Evolutionary conservation across 192 early-diverging fungal genomes (phyloP).

Genomic region (Mortierella hygrophila): DNA sequence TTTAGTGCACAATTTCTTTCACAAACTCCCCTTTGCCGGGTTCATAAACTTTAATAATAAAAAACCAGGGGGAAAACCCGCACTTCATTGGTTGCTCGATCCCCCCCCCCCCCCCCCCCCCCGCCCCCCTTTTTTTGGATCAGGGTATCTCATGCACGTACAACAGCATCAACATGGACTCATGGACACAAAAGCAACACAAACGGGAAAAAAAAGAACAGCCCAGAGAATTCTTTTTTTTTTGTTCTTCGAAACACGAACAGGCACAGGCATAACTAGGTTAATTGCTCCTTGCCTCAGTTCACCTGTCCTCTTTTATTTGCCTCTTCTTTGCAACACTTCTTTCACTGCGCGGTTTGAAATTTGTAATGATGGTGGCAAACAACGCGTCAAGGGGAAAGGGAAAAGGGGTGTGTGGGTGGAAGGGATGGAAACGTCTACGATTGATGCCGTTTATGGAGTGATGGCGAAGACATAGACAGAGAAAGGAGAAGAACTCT

Average conservation of each 20-base stretch:
- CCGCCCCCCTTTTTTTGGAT: neutral
- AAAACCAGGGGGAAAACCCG: too few species aligned
- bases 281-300: neutral
- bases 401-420: neutral
- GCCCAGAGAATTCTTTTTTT: neutral
- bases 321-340: neutral
- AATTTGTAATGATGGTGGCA: neutral
- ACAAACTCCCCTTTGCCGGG: too few species aligned
- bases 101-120: too few species aligned
- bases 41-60: too few species aligned
- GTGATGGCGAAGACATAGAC: neutral
- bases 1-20: too few species aligned
- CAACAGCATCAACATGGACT: neutral
- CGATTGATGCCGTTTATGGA: neutral
- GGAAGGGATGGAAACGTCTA: neutral
- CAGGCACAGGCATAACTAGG: neutral
- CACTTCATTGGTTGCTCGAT: too few species aligned
- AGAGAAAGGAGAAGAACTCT: neutral
- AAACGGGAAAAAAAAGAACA: neutral
- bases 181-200: neutral
- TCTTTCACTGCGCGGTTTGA: constrained; percentile 1
- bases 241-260: neutral
- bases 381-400: neutral
- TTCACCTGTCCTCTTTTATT: neutral
- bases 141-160: neutral